Evolutionary conservation across 352 stramenopile genomes (phyloP).

Genomic region (Phytophthora tubulina): DNA sequence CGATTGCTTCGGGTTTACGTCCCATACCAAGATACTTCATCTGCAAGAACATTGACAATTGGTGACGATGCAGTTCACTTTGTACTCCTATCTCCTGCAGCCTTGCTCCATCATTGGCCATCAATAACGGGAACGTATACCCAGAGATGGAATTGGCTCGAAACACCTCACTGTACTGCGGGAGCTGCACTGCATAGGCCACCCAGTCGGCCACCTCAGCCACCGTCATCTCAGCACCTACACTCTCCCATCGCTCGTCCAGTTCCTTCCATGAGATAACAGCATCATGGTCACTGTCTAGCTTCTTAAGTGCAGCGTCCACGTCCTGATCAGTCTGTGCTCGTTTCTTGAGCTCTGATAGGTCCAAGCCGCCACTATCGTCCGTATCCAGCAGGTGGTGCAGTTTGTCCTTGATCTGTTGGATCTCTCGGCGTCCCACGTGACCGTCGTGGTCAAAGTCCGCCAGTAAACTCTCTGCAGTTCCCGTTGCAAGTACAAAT

Average conservation of each 20-base stretch:
- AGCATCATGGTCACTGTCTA: slow-evolving; percentile 83
- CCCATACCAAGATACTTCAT: slow-evolving; percentile 87
- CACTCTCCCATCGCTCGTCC: slow-evolving; percentile 80
- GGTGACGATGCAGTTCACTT: slow-evolving; percentile 77
- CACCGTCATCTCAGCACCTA: slow-evolving; percentile 90
- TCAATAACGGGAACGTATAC: slow-evolving; percentile 89
- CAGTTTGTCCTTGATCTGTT: slow-evolving; percentile 85
- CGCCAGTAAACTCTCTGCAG: slow-evolving; percentile 74
- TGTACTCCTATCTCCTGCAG: slow-evolving; percentile 79
- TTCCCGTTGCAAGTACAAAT: slow-evolving; percentile 44
- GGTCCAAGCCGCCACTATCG: slow-evolving; percentile 78
- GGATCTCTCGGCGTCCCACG: slow-evolving; percentile 79
- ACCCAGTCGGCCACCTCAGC: slow-evolving; percentile 87
- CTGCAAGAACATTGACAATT: slow-evolving; percentile 86
- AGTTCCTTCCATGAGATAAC: slow-evolving; percentile 87
- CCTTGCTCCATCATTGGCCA: slow-evolving; percentile 81
- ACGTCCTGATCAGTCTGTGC: slow-evolving; percentile 72
- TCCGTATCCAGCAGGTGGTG: slow-evolving; percentile 84
- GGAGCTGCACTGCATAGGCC: slow-evolving; percentile 79
- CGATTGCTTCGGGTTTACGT: slow-evolving; percentile 58
- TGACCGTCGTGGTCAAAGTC: slow-evolving; percentile 84
- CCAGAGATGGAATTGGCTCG: slow-evolving; percentile 83
- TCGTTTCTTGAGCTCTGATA: slow-evolving; percentile 73
- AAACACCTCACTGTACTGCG: slow-evolving; percentile 85
- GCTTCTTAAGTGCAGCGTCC: slow-evolving; percentile 71